Evolutionary conservation across 164 flowering plant genomes (phyloP).

Genomic region (Warburgia ugandensis): DNA sequence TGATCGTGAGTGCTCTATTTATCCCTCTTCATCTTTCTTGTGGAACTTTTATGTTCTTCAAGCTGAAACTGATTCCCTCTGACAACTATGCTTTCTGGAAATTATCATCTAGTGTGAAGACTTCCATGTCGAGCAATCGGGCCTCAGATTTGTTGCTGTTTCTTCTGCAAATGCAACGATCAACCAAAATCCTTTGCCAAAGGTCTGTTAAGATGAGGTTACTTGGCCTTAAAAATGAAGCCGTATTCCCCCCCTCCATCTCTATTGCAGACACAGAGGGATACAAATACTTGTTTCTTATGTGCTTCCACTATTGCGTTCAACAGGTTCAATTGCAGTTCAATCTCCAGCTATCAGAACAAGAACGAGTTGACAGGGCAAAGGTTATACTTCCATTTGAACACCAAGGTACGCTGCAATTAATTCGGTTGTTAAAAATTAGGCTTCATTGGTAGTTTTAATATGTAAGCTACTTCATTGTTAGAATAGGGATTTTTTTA

Average conservation of each 20-base stretch:
- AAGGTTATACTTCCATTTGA: slow-evolving; percentile 97
- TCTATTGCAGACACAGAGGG: not conserved
- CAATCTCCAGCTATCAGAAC: slow-evolving; percentile 76
- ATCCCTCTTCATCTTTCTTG: slow-evolving; percentile 1
- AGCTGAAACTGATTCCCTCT: slow-evolving; percentile 5
- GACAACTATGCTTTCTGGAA: slow-evolving; percentile 4
- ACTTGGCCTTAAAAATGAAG: too few relatives aligned
- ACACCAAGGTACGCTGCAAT: slow-evolving; percentile 62
- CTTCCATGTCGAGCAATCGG: slow-evolving; percentile 42
- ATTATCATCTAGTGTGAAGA: slow-evolving; percentile 48
- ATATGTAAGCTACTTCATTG: not conserved
- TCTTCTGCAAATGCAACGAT: slow-evolving; percentile 35
- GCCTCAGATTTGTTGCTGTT: slow-evolving; percentile 46
- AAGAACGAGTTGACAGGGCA: slow-evolving; percentile 67
- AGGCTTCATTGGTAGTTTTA: not conserved
- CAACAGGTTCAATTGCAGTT: slow-evolving; percentile 89
- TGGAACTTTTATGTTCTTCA: not conserved
- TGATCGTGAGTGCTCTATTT: slow-evolving; percentile 36
- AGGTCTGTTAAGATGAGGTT: slow-evolving; percentile 29
- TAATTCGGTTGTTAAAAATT: not conserved
- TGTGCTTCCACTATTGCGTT: slow-evolving; percentile 3
- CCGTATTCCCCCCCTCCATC: not conserved
- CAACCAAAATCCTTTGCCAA: slow-evolving; percentile 59
- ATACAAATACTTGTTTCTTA: not conserved
- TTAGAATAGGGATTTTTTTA: too few relatives aligned